These are phyloP conservation scores for Parathielavia hyrcaniae DNA, from an alignment of 495 filamentous ascomycete genomes.

Conservation along the genomic window DNA sequence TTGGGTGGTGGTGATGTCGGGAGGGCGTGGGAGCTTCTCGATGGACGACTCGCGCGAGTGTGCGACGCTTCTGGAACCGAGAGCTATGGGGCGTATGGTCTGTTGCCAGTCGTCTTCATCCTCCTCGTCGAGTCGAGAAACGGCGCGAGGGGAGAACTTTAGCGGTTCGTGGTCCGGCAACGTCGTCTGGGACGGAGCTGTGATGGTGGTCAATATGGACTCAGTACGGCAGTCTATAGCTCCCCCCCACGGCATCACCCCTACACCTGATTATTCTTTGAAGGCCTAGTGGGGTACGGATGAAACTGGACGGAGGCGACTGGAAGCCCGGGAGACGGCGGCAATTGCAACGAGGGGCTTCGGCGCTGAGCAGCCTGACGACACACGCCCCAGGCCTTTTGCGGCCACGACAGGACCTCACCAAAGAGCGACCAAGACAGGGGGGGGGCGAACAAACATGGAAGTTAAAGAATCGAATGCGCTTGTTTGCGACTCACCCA, in stretches of 20 bases:
- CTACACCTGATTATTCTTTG: neutral
- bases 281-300: conserved; percentile 8
- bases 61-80: conserved; percentile 36
- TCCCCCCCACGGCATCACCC: neutral
- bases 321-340: neutral
- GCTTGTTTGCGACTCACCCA: conserved; percentile 29
- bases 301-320: conserved; percentile 18
- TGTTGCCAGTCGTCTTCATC: conserved; percentile 42
- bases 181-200: conserved; percentile 50
- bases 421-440: neutral
- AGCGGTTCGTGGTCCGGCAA: conserved; percentile 45
- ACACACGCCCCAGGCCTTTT: conserved; percentile 4
- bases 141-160: conserved; percentile 42
- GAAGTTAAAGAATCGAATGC: neutral
- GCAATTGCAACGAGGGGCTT: neutral
- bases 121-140: conserved; percentile 39
- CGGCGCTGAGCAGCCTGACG: neutral
- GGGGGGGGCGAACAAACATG: conserved; percentile 1
- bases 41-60: conserved; percentile 48
- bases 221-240: conserved; percentile 21
- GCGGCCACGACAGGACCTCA: neutral
- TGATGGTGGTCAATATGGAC: conserved; percentile 22
- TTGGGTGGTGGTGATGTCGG: conserved; percentile 40
- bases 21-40: conserved; percentile 46
- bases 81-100: conserved; percentile 37